Conservation (phyloP, 306 rosid genomes). For the Gastrolobium villosum region DNA sequence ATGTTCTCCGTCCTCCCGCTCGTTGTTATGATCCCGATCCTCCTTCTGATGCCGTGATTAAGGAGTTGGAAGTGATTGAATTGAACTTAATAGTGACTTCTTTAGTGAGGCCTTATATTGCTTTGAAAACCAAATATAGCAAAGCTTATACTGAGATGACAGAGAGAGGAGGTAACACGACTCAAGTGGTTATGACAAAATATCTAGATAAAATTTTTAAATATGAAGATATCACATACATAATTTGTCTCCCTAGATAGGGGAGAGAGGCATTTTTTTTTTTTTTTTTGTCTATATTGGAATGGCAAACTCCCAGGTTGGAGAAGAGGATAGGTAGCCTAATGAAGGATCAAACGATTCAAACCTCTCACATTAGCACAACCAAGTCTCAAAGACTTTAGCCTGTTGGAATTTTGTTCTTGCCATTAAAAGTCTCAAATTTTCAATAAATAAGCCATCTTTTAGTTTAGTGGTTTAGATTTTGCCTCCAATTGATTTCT, state of each 20-base stretch:
- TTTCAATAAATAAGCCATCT: constrained; percentile 17
- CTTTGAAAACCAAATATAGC: too few species aligned
- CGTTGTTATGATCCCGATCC: too few species aligned
- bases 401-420: not conserved
- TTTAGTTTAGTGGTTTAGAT: constrained; percentile 12
- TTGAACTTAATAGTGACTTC: too few species aligned
- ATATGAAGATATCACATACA: constrained; percentile 5
- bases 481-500: constrained; percentile 28
- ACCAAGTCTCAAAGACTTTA: not conserved
- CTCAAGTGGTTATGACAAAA: constrained; percentile 5
- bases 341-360: constrained; percentile 21
- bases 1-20: too few species aligned
- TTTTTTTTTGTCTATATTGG: not conserved
- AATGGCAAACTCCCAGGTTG: not conserved
- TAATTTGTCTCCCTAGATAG: not conserved
- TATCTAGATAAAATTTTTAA: constrained; percentile 17
- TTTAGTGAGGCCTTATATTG: too few species aligned
- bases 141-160: too few species aligned
- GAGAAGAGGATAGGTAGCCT: not conserved
- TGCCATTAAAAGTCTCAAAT: constrained; percentile 33
- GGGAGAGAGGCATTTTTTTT: constrained; percentile 7
- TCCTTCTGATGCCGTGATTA: too few species aligned
- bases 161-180: constrained; percentile 12
- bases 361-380: not conserved
- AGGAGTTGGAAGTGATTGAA: too few species aligned